phyloP scores from a whole-genome alignment of 2,329 filamentous ascomycete genomes.

The Ilyonectria robusta region DNA sequence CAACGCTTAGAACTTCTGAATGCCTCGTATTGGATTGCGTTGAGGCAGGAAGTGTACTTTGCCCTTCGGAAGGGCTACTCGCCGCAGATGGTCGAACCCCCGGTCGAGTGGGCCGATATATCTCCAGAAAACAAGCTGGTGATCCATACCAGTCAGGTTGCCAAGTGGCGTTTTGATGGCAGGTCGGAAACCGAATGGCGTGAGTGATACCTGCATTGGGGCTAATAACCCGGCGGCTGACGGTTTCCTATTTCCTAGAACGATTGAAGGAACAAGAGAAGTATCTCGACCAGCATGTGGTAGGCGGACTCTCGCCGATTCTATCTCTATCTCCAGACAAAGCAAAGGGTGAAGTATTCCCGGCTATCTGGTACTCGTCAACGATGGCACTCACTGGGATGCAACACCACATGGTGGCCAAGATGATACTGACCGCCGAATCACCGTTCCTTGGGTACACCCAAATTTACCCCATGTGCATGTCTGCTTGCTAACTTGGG shows the following conservation, averaged over 20 bases:
- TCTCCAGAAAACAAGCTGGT: slow-evolving; percentile 40
- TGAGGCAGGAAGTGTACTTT: slow-evolving; percentile 42
- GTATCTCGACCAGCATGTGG: slow-evolving; percentile 30
- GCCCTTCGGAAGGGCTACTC: slow-evolving; percentile 33
- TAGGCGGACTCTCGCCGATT: slow-evolving; percentile 17
- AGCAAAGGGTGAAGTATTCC: slow-evolving; percentile 35
- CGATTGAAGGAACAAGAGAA: slow-evolving; percentile 37
- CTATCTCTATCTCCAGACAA: slow-evolving; percentile 28
- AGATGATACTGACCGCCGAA: slow-evolving; percentile 40
- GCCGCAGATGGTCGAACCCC: slow-evolving; percentile 39
- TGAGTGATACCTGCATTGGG: not conserved
- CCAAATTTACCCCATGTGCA: accelerated
- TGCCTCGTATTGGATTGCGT: slow-evolving; percentile 41
- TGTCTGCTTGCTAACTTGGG: not conserved
- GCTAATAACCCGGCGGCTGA: not conserved
- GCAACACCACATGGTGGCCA: slow-evolving; percentile 45
- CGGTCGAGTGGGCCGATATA: slow-evolving; percentile 37
- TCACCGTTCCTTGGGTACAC: slow-evolving; percentile 36
- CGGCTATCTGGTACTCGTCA: slow-evolving; percentile 38
- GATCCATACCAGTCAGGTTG: slow-evolving; percentile 37
- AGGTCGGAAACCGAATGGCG: slow-evolving; percentile 38
- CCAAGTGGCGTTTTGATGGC: slow-evolving; percentile 37
- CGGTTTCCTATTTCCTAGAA: slow-evolving; percentile 2
- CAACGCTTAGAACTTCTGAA: slow-evolving; percentile 28
- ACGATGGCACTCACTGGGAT: slow-evolving; percentile 37